phyloP scores from a whole-genome alignment of 257 asterid species.

The Solanum sitiens region DNA sequence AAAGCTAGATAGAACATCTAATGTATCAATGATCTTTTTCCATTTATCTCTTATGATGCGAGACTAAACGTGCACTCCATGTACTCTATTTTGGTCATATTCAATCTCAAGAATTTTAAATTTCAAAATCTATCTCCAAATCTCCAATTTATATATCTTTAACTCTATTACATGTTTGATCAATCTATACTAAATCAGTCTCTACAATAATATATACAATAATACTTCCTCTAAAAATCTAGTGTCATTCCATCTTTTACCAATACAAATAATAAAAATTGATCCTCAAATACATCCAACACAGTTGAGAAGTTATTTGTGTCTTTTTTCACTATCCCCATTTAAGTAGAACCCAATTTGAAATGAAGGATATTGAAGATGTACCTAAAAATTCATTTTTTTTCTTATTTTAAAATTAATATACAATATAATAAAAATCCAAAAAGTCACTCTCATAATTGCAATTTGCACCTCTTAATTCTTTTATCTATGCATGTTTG shows the following conservation, averaged over 20 bases:
- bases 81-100: neutral
- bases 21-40: neutral
- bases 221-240: too few species aligned
- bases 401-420: neutral
- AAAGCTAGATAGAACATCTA: neutral
- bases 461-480: too few species aligned
- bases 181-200: neutral
- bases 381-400: too few species aligned
- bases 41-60: neutral
- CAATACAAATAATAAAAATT: neutral
- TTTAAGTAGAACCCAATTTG: too few species aligned
- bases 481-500: too few species aligned
- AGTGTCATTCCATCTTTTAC: neutral
- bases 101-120: neutral
- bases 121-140: rapidly evolving
- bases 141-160: neutral
- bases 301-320: neutral
- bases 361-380: too few species aligned
- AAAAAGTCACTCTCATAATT: neutral
- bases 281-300: neutral
- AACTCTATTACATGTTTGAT: neutral
- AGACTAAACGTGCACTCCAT: neutral
- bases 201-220: too few species aligned
- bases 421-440: too few species aligned
- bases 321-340: neutral